Base-by-base conservation (phyloP, 2,329 filamentous ascomycete species). In the Penicillium nordicum region DNA sequence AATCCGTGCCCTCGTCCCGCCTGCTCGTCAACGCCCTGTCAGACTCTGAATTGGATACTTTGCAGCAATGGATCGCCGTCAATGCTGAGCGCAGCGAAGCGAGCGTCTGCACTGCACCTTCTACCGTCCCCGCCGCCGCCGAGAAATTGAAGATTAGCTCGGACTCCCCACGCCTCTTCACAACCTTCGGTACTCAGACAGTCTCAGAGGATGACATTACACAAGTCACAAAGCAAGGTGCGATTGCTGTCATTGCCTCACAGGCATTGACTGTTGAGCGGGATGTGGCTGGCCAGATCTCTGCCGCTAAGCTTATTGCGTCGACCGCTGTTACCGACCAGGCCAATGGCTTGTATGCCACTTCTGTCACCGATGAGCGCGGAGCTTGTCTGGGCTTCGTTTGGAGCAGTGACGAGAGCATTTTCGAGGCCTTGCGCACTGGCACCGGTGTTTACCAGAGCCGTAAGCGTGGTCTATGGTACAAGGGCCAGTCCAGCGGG, bases 401-500 rank as follows among this genome's bases (percentile, higher is more conserved):
- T 18, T 99, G 97, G 80, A 96, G 92, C 75, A 97, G 90, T 69
- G 85, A 89, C 61, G 90, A 95, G 74, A 97, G 93, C 71, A 86
- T 99, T 34, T 81, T 86, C 9, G 93, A 96, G 77, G 93, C 93
- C 37, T 72, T 99, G 58, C 85, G 84, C 67, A 96, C 91, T 8
- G 87, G 87, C 21, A 81, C 83, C 12, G 92, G 94, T 32, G 93
- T 97, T 37, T 99, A 99, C 73, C 92, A 97, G 76, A 97, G 93
- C 78, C 84, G 94, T 50, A 97, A 97, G 80, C 85, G 94, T 43
- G 94, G 94, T 0, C 77, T 99, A 29, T 99, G 94, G 94, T 88
- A 96, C 75, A 99, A 99, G 79, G 94, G 94, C 6, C 90, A 92
- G 50, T 94, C 89, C 9, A 97, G 93, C 52, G 94, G 94, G 14